These are phyloP conservation scores for Zoysia pacifica DNA, from an alignment of 176 grass and related monocot genomes.

Conservation along the genomic window DNA sequence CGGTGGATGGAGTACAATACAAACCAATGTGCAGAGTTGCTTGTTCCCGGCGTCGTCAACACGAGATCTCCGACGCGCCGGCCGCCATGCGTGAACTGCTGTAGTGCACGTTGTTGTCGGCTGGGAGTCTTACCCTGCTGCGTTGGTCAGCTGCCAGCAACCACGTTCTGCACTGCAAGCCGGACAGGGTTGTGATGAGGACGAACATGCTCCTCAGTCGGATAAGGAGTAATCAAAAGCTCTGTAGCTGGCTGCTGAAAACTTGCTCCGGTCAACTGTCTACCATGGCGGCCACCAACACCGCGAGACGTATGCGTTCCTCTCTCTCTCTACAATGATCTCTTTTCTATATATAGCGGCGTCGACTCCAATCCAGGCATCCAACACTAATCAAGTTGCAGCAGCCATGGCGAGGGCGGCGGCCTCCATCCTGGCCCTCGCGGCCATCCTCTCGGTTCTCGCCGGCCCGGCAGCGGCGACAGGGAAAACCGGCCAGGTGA, in stretches of 20 bases:
- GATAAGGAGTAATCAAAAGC: background rate
- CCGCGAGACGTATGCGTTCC: background rate
- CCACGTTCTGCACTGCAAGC: background rate
- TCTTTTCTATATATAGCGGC: no score
- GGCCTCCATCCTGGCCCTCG: background rate
- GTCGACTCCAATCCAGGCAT: no score
- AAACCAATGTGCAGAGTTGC: background rate
- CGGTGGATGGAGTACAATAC: background rate
- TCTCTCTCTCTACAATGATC: background rate
- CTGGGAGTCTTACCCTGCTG: background rate
- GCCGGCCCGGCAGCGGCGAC: background rate
- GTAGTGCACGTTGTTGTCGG: background rate
- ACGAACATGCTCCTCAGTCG: background rate
- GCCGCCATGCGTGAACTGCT: background rate
- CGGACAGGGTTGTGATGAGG: background rate
- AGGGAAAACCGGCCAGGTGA: slow-evolving; percentile 35
- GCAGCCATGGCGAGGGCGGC: background rate
- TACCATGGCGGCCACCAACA: background rate
- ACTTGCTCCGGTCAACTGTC: background rate
- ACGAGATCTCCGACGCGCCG: background rate
- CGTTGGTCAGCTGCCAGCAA: background rate
- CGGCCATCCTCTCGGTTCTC: background rate
- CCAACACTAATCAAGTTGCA: background rate
- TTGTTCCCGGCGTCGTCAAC: background rate
- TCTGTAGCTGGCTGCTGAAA: background rate